phyloP scores from a whole-genome alignment of 2,329 filamentous ascomycete genomes.

The Capronia americana region DNA sequence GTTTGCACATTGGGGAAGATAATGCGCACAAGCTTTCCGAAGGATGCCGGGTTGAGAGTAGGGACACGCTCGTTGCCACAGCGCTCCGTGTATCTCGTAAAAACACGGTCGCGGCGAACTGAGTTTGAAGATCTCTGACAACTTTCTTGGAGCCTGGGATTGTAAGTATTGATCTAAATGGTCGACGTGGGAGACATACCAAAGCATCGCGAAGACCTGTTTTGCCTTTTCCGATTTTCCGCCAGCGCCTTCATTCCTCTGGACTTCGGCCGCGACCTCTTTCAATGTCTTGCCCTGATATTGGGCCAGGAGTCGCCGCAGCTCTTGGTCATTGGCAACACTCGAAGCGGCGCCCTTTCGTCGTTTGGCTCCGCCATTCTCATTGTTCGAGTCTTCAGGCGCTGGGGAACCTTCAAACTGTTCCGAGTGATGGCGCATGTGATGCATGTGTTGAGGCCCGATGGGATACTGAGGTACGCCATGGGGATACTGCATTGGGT shows the following conservation, averaged over 20 bases:
- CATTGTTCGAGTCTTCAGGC: constrained; percentile 52
- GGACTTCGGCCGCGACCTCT: constrained; percentile 56
- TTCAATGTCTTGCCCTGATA: constrained; percentile 54
- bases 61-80: constrained; percentile 94
- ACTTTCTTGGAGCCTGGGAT: constrained; percentile 54
- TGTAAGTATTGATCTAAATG: constrained; percentile 13
- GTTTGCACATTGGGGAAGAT: constrained; percentile 96
- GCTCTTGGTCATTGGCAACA: constrained; percentile 57
- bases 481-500: constrained; percentile 49
- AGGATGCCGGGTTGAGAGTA: constrained; percentile 93
- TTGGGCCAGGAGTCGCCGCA: constrained; percentile 55
- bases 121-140: constrained; percentile 62
- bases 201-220: constrained; percentile 60
- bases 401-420: constrained; percentile 47
- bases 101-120: constrained; percentile 89
- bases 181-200: constrained; percentile 45
- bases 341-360: constrained; percentile 55
- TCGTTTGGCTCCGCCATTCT: constrained; percentile 49
- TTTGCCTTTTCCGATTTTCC: constrained; percentile 60
- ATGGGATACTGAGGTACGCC: constrained; percentile 44
- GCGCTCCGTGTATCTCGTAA: constrained; percentile 90
- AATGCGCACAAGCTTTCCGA: constrained; percentile 94
- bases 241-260: constrained; percentile 57
- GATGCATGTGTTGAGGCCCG: constrained; percentile 44
- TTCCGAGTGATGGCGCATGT: constrained; percentile 40